Conservation (phyloP, 1,284 basidiomycete genomes). For the Phellopilus nigrolimitatus region DNA sequence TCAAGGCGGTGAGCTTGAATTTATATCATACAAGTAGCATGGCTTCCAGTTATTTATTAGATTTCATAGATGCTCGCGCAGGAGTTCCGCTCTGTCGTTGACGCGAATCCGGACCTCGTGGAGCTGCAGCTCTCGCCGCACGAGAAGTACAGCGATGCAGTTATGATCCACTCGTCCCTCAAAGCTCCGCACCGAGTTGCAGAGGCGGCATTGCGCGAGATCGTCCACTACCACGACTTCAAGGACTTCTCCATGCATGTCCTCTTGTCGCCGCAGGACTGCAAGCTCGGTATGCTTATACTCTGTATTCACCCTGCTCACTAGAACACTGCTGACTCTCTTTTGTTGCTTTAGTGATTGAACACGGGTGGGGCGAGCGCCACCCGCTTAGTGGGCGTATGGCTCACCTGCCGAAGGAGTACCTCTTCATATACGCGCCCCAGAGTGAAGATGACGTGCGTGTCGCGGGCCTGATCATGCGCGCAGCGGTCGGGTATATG, state of each 20-base stretch:
- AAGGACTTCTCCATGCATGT: constrained; percentile 26
- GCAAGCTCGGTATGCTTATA: constrained; percentile 23
- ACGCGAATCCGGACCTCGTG: constrained; percentile 22
- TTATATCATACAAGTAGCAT: too few species aligned
- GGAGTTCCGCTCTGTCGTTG: constrained; percentile 14
- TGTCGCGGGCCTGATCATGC: constrained; percentile 25
- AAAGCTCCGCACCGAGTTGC: constrained; percentile 21
- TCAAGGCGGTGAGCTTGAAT: constrained; percentile 20
- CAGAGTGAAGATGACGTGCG: constrained; percentile 25
- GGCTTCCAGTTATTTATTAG: too few species aligned
- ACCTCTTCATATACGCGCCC: constrained; percentile 28
- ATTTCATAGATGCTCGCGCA: neutral
- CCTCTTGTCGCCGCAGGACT: constrained; percentile 25
- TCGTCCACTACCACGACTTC: constrained; percentile 25
- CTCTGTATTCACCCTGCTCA: neutral
- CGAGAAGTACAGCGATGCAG: constrained; percentile 21
- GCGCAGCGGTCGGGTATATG: constrained; percentile 22
- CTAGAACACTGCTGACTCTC: neutral
- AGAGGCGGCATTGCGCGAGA: constrained; percentile 22
- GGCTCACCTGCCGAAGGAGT: constrained; percentile 24
- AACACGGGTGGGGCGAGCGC: constrained; percentile 27
- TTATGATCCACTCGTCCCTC: constrained; percentile 20
- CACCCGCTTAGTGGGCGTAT: constrained; percentile 24
- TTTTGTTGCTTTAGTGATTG: constrained; percentile 23
- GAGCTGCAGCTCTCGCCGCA: constrained; percentile 21